A percentile compares a stretch with the other conserved stretches of the same genome.
Evolutionary conservation across 2,329 filamentous ascomycete species (phyloP).

Genomic region (Phialemoniopsis sp.): DNA sequence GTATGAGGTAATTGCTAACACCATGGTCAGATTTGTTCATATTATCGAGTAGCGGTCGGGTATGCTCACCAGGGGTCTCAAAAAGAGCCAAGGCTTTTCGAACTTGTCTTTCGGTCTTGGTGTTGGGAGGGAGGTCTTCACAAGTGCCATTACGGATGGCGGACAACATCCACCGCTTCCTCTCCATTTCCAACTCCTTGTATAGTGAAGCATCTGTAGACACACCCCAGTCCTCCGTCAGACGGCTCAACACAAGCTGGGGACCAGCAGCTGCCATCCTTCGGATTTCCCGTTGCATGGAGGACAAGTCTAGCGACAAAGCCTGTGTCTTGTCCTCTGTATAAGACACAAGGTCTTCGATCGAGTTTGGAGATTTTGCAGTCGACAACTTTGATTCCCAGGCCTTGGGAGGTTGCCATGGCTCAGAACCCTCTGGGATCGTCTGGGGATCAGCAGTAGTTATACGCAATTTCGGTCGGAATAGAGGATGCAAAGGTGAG

Average conservation of each 20-base stretch:
- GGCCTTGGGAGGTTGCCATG: too few species aligned
- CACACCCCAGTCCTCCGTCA: conserved; percentile 46
- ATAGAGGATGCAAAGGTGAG: too few species aligned
- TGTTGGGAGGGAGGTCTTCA: background rate
- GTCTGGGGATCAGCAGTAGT: too few species aligned
- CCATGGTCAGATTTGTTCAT: background rate
- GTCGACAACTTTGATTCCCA: too few species aligned
- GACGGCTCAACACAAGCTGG: conserved; percentile 46
- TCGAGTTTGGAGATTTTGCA: too few species aligned
- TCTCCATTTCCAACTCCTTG: conserved; percentile 41
- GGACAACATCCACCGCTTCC: conserved; percentile 27
- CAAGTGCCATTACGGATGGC: conserved; percentile 33
- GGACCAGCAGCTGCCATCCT: conserved; percentile 50
- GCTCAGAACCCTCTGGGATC: too few species aligned
- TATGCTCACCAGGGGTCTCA: conserved; percentile 42
- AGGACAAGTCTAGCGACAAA: conserved; percentile 24
- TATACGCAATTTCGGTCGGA: too few species aligned
- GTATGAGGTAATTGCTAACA: conserved; percentile 31
- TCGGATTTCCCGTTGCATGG: conserved; percentile 47
- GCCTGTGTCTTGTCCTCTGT: background rate
- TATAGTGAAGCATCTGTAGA: conserved; percentile 41
- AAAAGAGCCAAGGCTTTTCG: conserved; percentile 42
- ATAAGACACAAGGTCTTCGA: background rate
- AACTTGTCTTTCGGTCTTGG: conserved; percentile 10
- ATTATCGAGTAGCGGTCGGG: conserved; percentile 10